Evolutionary conservation across 352 stramenopile species (phyloP).

Genomic region (Phytophthora kernoviae): DNA sequence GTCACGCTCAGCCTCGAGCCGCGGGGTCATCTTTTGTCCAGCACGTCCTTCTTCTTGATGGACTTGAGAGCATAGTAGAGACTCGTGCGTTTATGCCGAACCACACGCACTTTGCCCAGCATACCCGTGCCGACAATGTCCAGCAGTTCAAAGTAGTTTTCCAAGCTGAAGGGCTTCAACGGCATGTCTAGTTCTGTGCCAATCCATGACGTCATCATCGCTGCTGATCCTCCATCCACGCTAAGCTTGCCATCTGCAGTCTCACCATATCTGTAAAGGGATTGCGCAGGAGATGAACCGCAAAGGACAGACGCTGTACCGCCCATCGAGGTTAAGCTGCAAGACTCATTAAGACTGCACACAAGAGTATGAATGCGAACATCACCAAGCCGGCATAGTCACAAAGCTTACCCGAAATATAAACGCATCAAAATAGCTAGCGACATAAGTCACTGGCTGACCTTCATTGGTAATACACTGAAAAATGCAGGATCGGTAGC

Average conservation of each 20-base stretch:
- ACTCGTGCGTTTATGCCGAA: conserved; percentile 60
- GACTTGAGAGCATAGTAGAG: conserved; percentile 80
- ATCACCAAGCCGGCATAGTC: conserved; percentile 11
- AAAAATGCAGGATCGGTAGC: conserved; percentile 16
- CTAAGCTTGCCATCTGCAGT: conserved; percentile 7
- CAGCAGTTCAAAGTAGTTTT: conserved; percentile 63
- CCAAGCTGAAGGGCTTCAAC: conserved; percentile 55
- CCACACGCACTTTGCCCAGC: conserved; percentile 66
- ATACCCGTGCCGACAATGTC: conserved; percentile 74
- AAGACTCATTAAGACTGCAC: conserved; percentile 15
- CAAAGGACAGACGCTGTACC: conserved; percentile 27
- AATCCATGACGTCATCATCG: conserved; percentile 37
- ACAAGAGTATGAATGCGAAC: conserved; percentile 6
- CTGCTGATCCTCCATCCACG: neutral
- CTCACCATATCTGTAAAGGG: conserved; percentile 27
- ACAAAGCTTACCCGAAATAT: conserved; percentile 8
- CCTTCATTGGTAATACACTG: conserved; percentile 10
- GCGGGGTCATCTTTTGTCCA: conserved; percentile 59
- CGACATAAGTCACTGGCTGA: neutral
- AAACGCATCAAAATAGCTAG: conserved; percentile 13
- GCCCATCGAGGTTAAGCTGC: conserved; percentile 19
- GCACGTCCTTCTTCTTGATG: conserved; percentile 69
- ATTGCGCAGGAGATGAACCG: conserved; percentile 13
- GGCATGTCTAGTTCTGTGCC: conserved; percentile 58
- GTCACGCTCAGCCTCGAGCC: conserved; percentile 61